A percentile compares a stretch with the other conserved stretches of the same genome.
Evolutionary conservation across 495 filamentous ascomycete species (phyloP).

Genomic region (Lindgomyces ingoldianus): DNA sequence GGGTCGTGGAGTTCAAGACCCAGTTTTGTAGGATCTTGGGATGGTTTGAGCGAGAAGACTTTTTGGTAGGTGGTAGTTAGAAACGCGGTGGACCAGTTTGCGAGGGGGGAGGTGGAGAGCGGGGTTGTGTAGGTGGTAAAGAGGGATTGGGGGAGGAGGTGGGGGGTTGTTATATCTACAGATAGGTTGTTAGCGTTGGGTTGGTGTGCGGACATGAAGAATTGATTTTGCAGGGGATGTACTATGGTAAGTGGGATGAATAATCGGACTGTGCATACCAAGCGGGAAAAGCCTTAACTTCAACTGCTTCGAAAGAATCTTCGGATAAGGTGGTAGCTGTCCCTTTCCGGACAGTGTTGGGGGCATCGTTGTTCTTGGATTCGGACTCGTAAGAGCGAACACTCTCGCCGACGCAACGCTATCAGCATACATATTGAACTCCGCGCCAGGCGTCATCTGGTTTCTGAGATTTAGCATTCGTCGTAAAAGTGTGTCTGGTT

Average conservation of each 20-base stretch:
- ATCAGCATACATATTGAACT: constrained; percentile 55
- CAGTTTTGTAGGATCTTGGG: constrained; percentile 54
- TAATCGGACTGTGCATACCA: constrained; percentile 45
- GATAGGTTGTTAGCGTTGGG: neutral
- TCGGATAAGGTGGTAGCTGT: constrained; percentile 65
- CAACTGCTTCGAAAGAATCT: constrained; percentile 62
- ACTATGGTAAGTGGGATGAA: too few relatives aligned
- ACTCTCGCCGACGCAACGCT: constrained; percentile 75
- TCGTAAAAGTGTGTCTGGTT: constrained; percentile 37
- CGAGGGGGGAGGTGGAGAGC: constrained; percentile 71
- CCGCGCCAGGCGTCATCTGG: constrained; percentile 53
- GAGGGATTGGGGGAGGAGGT: constrained; percentile 62
- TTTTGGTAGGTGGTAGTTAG: constrained; percentile 74
- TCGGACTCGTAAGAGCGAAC: constrained; percentile 83
- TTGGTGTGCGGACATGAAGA: too few relatives aligned
- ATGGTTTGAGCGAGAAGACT: constrained; percentile 61
- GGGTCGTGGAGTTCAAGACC: constrained; percentile 84
- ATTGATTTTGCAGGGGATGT: too few relatives aligned
- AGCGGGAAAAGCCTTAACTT: constrained; percentile 82
- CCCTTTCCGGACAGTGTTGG: constrained; percentile 41
- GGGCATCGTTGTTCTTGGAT: constrained; percentile 70
- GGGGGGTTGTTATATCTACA: constrained; percentile 73
- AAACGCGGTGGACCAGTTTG: constrained; percentile 78
- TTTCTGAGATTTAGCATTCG: constrained; percentile 41
- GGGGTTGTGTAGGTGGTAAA: constrained; percentile 58